Evolutionary conservation across 2,329 filamentous ascomycete genomes (phyloP), one percentile per base, ranked within the genome.

Genomic region (Alternaria brassicicola): DNA sequence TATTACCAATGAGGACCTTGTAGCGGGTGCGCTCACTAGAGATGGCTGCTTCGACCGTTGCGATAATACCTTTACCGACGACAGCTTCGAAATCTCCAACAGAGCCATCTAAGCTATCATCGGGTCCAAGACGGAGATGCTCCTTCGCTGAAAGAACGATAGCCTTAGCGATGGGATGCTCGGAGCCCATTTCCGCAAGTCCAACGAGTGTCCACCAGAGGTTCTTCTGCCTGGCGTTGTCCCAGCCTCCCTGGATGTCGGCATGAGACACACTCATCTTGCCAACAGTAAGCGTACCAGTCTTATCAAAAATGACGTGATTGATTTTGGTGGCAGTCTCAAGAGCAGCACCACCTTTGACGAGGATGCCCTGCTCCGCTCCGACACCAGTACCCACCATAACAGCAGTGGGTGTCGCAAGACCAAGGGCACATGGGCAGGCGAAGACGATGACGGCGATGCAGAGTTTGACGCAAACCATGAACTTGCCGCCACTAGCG

Each of bases 331-430:
- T 98, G 0, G 93, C 91, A 4, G 87, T 92, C 80, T 99, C 94
- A 3, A 99, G 82, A 28, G 93, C 93, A 38, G 92, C 93, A 55
- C 95, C 95, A 53, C 95, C 94, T 79, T 99, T 99, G 76, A 98
- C 93, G n/a, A 99, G 83, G 67, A 99, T 99, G 23, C 95, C 95
- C 68, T 97, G 90, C 78, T 97, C 91, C 2, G 95, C 95, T 49
- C 95, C 95, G 30, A 97, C 88, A 58, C 95, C 95, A n/a, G 95
- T 98, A 41, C 95, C 95, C 28, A 99, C 95, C 95, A 99, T 98
- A 75, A 99, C 93, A 2, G 95, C 95, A 0, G 95, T 99, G 2
- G 95, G 95, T 1, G 95, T 98, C 23, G 93, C 93, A 17, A 99
- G 85, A 55, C 95, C 95, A n/a, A 99, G 86, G 1, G 95, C 95